phyloP scores from a whole-genome alignment of 2,329 filamentous ascomycete species.

The Colletotrichum sp. region DNA sequence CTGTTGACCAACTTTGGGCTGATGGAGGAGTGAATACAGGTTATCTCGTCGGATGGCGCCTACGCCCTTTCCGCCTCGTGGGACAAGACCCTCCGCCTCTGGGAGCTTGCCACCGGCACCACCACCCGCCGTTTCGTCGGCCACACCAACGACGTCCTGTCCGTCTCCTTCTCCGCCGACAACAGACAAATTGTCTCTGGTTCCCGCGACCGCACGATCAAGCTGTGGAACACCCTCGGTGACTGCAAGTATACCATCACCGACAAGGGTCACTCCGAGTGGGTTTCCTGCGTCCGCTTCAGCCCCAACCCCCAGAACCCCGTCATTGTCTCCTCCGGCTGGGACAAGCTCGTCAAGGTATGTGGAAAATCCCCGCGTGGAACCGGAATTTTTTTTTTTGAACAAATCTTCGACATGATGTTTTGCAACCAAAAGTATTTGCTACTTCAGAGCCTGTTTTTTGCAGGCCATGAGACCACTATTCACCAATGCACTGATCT shows the following conservation, averaged over 20 bases:
- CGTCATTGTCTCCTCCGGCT: conserved; percentile 97
- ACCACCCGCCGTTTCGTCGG: conserved; percentile 99
- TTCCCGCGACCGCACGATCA: conserved; percentile 98
- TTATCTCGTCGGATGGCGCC: conserved; percentile 99
- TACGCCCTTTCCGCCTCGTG: conserved; percentile 98
- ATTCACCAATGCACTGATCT: conserved; percentile 88
- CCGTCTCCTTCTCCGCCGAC: conserved; percentile 99
- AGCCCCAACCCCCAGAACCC: conserved; percentile 99
- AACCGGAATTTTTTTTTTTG: neutral
- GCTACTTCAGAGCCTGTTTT: conserved; percentile 98
- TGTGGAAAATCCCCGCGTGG: conserved; percentile 43
- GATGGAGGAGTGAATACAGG: conserved; percentile 58
- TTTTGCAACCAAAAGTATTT: conserved; percentile 95
- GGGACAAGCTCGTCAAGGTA: conserved; percentile 99
- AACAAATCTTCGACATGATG: conserved; percentile 75
- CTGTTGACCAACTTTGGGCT: conserved; percentile 30
- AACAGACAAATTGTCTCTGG: conserved; percentile 99
- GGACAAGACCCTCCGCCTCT: conserved; percentile 99
- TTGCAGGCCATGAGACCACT: conserved; percentile 94
- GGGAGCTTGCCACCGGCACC: conserved; percentile 96
- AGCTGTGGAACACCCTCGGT: conserved; percentile 99
- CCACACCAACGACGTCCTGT: conserved; percentile 99
- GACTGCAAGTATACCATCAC: conserved; percentile 99
- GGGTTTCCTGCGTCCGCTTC: conserved; percentile 99
- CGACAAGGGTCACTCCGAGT: conserved; percentile 99